phyloP scores from a whole-genome alignment of 2,329 filamentous ascomycete species.

The Cryphonectria japonica region DNA sequence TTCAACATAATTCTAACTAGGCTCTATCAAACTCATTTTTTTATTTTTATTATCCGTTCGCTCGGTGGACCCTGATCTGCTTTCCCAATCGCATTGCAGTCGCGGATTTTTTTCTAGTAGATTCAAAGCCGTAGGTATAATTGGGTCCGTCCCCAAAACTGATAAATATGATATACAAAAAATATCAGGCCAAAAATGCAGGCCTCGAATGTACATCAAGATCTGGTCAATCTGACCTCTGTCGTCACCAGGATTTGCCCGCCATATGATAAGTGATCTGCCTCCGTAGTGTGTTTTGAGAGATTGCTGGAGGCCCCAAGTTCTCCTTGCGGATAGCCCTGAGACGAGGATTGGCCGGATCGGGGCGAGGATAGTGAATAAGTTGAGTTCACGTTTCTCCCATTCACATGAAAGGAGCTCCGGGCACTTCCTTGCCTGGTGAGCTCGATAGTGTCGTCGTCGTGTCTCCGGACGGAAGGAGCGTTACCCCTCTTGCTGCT shows the following conservation, averaged over 20 bases:
- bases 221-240: conserved; percentile 17
- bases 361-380: background rate
- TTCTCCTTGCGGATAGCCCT: background rate
- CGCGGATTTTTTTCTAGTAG: background rate
- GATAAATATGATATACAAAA: too few relatives aligned
- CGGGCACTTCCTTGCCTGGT: conserved; percentile 17
- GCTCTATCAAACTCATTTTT: too few relatives aligned
- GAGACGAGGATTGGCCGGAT: background rate
- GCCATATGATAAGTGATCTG: background rate
- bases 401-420: background rate
- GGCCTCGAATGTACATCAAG: background rate
- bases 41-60: too few relatives aligned
- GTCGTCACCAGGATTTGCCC: conserved; percentile 19
- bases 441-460: conserved; percentile 24
- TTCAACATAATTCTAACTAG: too few relatives aligned
- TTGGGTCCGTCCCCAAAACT: too few relatives aligned
- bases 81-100: background rate
- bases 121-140: too few relatives aligned
- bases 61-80: background rate
- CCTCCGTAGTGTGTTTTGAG: background rate
- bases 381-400: background rate
- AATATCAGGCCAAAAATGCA: background rate
- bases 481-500: conserved; percentile 9
- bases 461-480: conserved; percentile 1
- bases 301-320: background rate